phyloP scores from a whole-genome alignment of 495 filamentous ascomycete genomes.

The Penicillium cinerascens region DNA sequence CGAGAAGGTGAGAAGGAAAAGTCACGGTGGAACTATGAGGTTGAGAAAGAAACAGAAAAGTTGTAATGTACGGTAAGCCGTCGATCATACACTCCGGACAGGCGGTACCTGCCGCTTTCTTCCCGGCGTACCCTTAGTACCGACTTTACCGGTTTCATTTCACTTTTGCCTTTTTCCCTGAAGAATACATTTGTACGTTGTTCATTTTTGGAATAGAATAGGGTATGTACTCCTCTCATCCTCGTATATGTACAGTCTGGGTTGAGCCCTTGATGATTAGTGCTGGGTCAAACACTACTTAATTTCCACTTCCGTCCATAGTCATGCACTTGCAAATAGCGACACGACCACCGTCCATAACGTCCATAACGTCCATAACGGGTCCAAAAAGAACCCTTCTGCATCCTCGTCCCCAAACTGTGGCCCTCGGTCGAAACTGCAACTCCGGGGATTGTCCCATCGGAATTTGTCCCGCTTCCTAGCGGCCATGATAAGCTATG shows the following conservation, averaged over 20 bases:
- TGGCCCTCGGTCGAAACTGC: not conserved
- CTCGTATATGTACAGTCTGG: not conserved
- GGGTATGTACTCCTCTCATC: not conserved
- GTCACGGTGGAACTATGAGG: constrained; percentile 14
- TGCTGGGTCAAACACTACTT: not conserved
- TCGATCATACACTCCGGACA: constrained; percentile 22
- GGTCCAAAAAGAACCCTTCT: not conserved
- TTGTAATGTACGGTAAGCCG: constrained; percentile 18
- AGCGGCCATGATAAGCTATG: not conserved
- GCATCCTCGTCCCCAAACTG: not conserved
- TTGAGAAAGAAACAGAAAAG: constrained; percentile 16
- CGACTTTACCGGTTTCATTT: not conserved
- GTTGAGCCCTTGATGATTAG: not conserved
- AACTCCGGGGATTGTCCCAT: not conserved
- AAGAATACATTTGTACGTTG: too few species aligned
- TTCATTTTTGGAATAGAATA: not conserved
- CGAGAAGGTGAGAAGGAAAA: constrained; percentile 24
- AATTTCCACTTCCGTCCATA: not conserved
- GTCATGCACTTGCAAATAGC: constrained; percentile 2
- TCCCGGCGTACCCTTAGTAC: not conserved
- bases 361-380: not conserved
- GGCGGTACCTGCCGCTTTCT: constrained; percentile 18
- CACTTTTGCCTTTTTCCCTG: not conserved
- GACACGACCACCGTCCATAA: not conserved
- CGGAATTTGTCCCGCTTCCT: not conserved